phyloP scores from a whole-genome alignment of 2,329 filamentous ascomycete genomes.

The Hymenoscyphus salicellus region DNA sequence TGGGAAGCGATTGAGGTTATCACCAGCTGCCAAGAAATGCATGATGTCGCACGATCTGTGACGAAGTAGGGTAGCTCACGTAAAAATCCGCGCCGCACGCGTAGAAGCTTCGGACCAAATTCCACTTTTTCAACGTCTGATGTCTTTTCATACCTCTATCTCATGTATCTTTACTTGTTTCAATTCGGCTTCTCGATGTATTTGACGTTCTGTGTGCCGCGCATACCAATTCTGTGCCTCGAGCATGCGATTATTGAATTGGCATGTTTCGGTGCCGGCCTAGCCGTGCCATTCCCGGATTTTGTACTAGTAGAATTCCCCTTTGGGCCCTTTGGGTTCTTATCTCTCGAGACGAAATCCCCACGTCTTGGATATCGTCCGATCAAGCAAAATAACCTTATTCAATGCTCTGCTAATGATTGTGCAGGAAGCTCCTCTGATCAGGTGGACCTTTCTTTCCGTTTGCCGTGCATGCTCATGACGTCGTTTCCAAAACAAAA shows the following conservation, averaged over 20 bases:
- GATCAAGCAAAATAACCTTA: no score
- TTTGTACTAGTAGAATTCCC: no score
- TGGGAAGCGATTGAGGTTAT: neutral
- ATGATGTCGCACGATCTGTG: neutral
- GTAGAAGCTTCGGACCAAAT: neutral
- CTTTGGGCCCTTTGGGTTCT: no score
- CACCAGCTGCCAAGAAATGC: neutral
- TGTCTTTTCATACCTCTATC: neutral
- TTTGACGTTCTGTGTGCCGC: no score
- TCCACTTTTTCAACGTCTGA: neutral
- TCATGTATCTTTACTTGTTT: no score
- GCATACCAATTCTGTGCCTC: no score
- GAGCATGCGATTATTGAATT: no score
- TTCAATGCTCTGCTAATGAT: neutral
- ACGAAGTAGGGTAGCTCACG: neutral
- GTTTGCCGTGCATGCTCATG: neutral
- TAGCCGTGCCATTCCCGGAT: no score
- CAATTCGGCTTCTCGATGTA: neutral
- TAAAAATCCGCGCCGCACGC: neutral
- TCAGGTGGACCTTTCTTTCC: neutral
- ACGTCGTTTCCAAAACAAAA: neutral
- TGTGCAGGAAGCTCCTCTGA: neutral
- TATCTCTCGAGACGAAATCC: no score
- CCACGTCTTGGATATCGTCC: no score
- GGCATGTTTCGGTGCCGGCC: no score